These are phyloP conservation scores for Cyclotella sp. DNA, from an alignment of 108 stramenopile genomes.

Conservation along the genomic window DNA sequence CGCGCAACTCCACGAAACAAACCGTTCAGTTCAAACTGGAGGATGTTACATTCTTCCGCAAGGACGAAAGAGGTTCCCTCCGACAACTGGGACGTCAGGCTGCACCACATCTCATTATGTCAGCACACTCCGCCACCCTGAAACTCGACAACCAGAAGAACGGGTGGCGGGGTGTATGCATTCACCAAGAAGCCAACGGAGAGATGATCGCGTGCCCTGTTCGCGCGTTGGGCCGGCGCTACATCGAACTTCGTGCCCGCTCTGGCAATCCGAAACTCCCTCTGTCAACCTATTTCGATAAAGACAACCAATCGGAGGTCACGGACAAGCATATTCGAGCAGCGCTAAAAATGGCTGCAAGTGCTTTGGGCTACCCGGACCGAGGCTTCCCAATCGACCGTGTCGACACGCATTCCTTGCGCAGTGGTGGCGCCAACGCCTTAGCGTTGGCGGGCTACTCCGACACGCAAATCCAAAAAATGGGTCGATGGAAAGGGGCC, in stretches of 20 bases:
- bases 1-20: neutral
- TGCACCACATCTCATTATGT: neutral
- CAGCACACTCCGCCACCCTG: neutral
- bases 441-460: constrained; percentile 1
- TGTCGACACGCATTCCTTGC: constrained; percentile 17
- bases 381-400: constrained; percentile 10
- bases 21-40: constrained; percentile 7
- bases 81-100: neutral
- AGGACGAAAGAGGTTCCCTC: neutral
- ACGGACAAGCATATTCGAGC: neutral
- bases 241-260: neutral
- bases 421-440: constrained; percentile 13
- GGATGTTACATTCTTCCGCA: constrained; percentile 1
- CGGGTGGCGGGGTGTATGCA: constrained; percentile 15
- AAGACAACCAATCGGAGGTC: neutral
- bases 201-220: neutral
- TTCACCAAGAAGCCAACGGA: constrained; percentile 12
- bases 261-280: neutral
- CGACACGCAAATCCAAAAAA: constrained; percentile 17
- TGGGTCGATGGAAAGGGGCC: constrained; percentile 20
- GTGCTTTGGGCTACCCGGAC: neutral
- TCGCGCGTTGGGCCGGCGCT: neutral
- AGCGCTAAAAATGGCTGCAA: constrained; percentile 8
- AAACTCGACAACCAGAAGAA: constrained; percentile 22
- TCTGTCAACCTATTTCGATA: constrained; percentile 2